These are phyloP conservation scores for Trichaptum fuscoviolaceum DNA, from an alignment of 768 basidiomycete genomes.

Conservation along the genomic window DNA sequence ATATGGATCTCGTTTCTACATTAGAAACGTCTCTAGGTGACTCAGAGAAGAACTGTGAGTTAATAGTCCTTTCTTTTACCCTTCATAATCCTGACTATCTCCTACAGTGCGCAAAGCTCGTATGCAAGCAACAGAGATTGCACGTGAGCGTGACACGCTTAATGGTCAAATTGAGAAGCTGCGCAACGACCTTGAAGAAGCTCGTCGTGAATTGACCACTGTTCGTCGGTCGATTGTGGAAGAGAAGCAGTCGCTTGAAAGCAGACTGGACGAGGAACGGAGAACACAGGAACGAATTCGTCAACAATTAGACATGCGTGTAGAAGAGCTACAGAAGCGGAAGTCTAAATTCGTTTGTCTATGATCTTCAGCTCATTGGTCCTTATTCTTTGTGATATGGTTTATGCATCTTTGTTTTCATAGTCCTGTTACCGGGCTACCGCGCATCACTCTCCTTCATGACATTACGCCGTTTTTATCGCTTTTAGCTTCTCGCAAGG, in stretches of 20 bases:
- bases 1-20: constrained; percentile 83
- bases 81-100: constrained; percentile 11
- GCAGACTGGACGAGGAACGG: constrained; percentile 80
- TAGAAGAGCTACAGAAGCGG: constrained; percentile 78
- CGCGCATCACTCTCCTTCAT: constrained; percentile 26
- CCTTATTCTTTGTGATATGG: constrained; percentile 4
- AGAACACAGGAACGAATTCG: constrained; percentile 85
- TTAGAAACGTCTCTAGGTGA: constrained; percentile 85
- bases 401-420: constrained; percentile 6
- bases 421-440: constrained; percentile 11
- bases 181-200: constrained; percentile 67
- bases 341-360: constrained; percentile 93
- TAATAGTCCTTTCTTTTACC: constrained; percentile 7
- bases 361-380: constrained; percentile 32
- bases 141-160: constrained; percentile 77
- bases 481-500: background rate
- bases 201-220: constrained; percentile 72
- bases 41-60: constrained; percentile 89
- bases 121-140: constrained; percentile 87
- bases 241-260: constrained; percentile 84
- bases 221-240: constrained; percentile 78
- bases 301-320: constrained; percentile 79
- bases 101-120: constrained; percentile 82
- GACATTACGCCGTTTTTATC: constrained; percentile 17
- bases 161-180: constrained; percentile 60